These are phyloP conservation scores for Lithospermum erythrorhizon DNA, from an alignment of 257 asterid genomes.

Conservation along the genomic window DNA sequence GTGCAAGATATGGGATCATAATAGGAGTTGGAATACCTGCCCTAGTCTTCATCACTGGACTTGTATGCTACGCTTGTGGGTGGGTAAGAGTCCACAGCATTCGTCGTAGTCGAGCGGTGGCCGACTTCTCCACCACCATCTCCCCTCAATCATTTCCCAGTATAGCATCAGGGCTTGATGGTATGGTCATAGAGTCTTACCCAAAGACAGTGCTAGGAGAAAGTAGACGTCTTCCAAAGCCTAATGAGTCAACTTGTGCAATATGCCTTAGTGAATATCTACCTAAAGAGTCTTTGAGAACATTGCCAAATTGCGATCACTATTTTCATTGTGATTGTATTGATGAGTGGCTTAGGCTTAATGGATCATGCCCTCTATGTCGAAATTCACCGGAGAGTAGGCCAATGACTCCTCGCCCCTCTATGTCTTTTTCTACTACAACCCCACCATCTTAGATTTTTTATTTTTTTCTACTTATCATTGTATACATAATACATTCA, in stretches of 20 bases:
- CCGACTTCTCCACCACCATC: slow-evolving; percentile 20
- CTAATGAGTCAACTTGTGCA: slow-evolving; percentile 46
- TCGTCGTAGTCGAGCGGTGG: slow-evolving; percentile 10
- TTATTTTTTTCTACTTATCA: background rate
- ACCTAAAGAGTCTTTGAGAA: slow-evolving; percentile 53
- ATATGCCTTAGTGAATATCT: slow-evolving; percentile 66
- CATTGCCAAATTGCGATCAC: slow-evolving; percentile 75
- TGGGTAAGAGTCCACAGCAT: slow-evolving; percentile 14
- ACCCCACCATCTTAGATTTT: slow-evolving; percentile 12
- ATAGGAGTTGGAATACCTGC: slow-evolving; percentile 70
- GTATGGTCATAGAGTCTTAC: slow-evolving; percentile 52
- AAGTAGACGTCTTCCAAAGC: slow-evolving; percentile 52
- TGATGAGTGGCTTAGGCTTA: slow-evolving; percentile 82
- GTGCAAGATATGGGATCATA: slow-evolving; percentile 57
- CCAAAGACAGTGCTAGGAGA: slow-evolving; percentile 65
- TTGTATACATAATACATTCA: background rate
- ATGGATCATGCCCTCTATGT: slow-evolving; percentile 74
- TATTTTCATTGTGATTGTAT: slow-evolving; percentile 60
- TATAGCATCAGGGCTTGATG: slow-evolving; percentile 44
- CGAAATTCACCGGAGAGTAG: slow-evolving; percentile 49
- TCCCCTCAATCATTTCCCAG: slow-evolving; percentile 16
- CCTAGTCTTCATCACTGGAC: slow-evolving; percentile 43
- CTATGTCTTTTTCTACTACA: slow-evolving; percentile 26
- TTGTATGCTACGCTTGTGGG: slow-evolving; percentile 33
- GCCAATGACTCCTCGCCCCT: slow-evolving; percentile 31